Percentiles rank a stretch among this genome's conserved stretches.
Conservation (phyloP, 345 rosid genomes). For the Sonneratia caseolaris region DNA sequence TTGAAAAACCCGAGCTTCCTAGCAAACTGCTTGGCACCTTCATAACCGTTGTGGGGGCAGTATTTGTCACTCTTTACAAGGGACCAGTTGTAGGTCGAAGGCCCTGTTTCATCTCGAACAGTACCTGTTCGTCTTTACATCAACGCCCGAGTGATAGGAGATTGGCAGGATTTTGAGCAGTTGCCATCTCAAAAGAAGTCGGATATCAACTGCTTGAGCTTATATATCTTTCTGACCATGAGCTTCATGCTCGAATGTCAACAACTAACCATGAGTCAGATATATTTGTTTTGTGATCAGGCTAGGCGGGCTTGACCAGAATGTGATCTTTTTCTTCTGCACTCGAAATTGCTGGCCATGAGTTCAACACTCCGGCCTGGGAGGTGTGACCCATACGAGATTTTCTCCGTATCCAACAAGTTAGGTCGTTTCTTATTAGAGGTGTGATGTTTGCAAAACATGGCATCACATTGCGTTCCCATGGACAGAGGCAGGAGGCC, state of each 20-base stretch:
- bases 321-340: too few species aligned
- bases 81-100: constrained; percentile 46
- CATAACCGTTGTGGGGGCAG: constrained; percentile 44
- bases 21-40: constrained; percentile 41
- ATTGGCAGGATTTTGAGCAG: constrained; percentile 55
- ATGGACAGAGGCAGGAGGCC: constrained; percentile 75
- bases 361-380: too few species aligned
- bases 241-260: too few species aligned
- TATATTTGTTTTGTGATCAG: too few species aligned
- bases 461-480: constrained; percentile 91
- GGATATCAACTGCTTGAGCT: too few species aligned
- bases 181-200: constrained; percentile 16
- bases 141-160: constrained; percentile 47
- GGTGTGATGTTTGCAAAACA: constrained; percentile 67
- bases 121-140: constrained; percentile 44
- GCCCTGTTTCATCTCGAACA: constrained; percentile 20
- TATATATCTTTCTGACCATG: too few species aligned
- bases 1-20: constrained; percentile 39
- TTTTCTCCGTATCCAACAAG: too few species aligned
- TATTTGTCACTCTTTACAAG: constrained; percentile 37
- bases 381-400: too few species aligned
- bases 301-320: too few species aligned
- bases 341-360: too few species aligned
- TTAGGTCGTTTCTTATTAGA: too few species aligned
- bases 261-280: too few species aligned